Evolutionary conservation across 352 stramenopile genomes (phyloP).

Genomic region (Phytophthora citrophthora): DNA sequence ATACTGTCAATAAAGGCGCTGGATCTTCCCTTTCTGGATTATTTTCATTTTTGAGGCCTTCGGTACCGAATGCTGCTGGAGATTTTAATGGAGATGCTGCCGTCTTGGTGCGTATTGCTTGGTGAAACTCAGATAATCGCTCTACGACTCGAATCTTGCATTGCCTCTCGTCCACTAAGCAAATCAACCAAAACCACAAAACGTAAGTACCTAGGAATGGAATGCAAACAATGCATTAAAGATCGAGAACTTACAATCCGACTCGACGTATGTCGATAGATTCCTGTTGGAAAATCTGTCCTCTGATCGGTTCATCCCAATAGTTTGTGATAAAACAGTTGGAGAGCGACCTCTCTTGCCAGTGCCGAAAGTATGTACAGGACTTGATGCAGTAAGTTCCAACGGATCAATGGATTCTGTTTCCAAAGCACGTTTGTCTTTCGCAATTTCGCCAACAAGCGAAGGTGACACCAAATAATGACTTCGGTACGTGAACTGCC

Average conservation of each 20-base stretch:
- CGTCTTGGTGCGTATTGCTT: slow-evolving; percentile 72
- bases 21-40: slow-evolving; percentile 6
- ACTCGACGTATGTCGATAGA: slow-evolving; percentile 75
- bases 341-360: slow-evolving; percentile 65
- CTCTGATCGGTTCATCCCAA: slow-evolving; percentile 23
- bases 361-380: slow-evolving; percentile 8
- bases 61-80: slow-evolving; percentile 1
- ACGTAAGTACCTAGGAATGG: background rate
- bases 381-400: slow-evolving; percentile 15
- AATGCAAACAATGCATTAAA: background rate
- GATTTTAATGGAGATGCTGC: slow-evolving; percentile 17
- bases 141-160: slow-evolving; percentile 91
- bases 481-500: slow-evolving; percentile 65
- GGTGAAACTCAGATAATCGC: slow-evolving; percentile 81
- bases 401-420: slow-evolving; percentile 13
- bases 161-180: slow-evolving; percentile 84
- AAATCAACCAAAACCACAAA: slow-evolving; percentile 10
- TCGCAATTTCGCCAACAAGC: slow-evolving; percentile 28
- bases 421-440: slow-evolving; percentile 10
- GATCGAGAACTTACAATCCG: slow-evolving; percentile 50
- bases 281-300: slow-evolving; percentile 35
- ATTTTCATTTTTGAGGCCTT: too few relatives aligned
- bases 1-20: slow-evolving; percentile 1
- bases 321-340: slow-evolving; percentile 18
- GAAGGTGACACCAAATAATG: slow-evolving; percentile 43